Evolutionary conservation across 106 monocot genomes (phyloP).

Genomic region (Ottelia alismoides): DNA sequence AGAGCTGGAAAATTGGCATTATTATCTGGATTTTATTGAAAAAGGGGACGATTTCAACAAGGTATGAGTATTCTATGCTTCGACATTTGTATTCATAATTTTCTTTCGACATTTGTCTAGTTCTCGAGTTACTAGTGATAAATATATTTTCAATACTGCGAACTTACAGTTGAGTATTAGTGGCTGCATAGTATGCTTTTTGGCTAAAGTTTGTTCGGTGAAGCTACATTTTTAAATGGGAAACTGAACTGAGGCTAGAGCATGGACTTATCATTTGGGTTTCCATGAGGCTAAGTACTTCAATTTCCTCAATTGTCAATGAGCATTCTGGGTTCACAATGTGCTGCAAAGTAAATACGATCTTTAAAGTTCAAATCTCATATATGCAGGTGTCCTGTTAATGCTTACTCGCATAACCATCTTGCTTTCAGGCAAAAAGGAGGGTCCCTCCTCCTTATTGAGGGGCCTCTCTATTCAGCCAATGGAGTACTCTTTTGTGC

Average conservation of each 20-base stretch:
- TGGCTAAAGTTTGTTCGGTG: slow-evolving; percentile 70
- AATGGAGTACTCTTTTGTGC: slow-evolving; percentile 88
- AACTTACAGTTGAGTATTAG: slow-evolving; percentile 24
- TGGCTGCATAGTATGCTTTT: slow-evolving; percentile 62
- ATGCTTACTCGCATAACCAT: slow-evolving; percentile 91
- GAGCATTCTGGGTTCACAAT: slow-evolving; percentile 76
- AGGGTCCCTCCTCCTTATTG: slow-evolving; percentile 71
- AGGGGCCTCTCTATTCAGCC: slow-evolving; percentile 89
- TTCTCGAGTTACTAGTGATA: no score
- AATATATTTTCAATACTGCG: slow-evolving; percentile 18
- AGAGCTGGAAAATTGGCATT: slow-evolving; percentile 99
- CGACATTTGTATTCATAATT: no score
- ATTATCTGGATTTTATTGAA: slow-evolving; percentile 88
- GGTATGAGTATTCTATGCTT: slow-evolving; percentile 45
- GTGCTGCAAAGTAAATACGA: slow-evolving; percentile 36
- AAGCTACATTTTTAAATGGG: slow-evolving; percentile 83
- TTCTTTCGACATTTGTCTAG: no score
- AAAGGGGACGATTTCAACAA: slow-evolving; percentile 92
- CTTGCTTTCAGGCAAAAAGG: slow-evolving; percentile 72
- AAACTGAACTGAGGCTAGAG: slow-evolving; percentile 86
- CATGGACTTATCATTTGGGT: slow-evolving; percentile 66
- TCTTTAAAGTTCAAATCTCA: slow-evolving; percentile 91
- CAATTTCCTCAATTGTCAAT: slow-evolving; percentile 70
- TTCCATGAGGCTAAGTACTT: slow-evolving; percentile 99
- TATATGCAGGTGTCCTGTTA: slow-evolving; percentile 99